Evolutionary conservation across 2,329 filamentous ascomycete genomes (phyloP), one percentile per base, ranked within the genome.

Genomic region (Drechslerella coelobrocha): DNA sequence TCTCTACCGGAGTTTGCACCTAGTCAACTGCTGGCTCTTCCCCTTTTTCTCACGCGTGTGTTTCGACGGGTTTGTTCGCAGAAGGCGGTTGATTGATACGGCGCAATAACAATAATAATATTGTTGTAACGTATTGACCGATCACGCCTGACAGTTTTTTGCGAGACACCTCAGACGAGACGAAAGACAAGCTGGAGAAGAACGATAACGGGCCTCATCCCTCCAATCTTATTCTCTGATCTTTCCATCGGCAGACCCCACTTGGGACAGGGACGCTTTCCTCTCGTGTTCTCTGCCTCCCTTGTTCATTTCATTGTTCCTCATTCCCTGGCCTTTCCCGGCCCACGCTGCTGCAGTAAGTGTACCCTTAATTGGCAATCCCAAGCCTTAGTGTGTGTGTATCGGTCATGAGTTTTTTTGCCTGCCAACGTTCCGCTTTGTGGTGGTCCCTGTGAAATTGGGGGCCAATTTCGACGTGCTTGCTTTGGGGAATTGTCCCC

Each of bases 371-470:
- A 45, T 45, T 45, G 41, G 41, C 41, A 45, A 45, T 45, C 41
- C 41, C 41, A 17, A 23, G 41, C 41, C 41, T 45, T 45, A 45
- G 41, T 45, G 41, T n/a, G n/a, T n/a, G n/a, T n/a, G n/a, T n/a
- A n/a, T 45, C 41, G 41, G 41, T 45, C 41, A 45, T 7, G 19
- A n/a, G n/a, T 9, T 10, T n/a, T 45, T 45, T 19, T 45, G 8
- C 41, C 41, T 45, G 41, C 41, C 41, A 45, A 45, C 19, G 41
- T 45, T 45, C 41, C 41, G 41, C 21, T 4, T 45, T 14, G 41
- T 45, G 41, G 19, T 45, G 41, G 41, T 45, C 41, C 41, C 41
- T 45, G 41, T 17, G 41, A 45, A 45, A 45, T 45, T 45, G 41
- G 41, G 41, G n/a, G n/a, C 19, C 41, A 45, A 45, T 45, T 45